These are phyloP conservation scores for Trichoderma sp. DNA, from an alignment of 2,329 filamentous ascomycete genomes.

Conservation along the genomic window DNA sequence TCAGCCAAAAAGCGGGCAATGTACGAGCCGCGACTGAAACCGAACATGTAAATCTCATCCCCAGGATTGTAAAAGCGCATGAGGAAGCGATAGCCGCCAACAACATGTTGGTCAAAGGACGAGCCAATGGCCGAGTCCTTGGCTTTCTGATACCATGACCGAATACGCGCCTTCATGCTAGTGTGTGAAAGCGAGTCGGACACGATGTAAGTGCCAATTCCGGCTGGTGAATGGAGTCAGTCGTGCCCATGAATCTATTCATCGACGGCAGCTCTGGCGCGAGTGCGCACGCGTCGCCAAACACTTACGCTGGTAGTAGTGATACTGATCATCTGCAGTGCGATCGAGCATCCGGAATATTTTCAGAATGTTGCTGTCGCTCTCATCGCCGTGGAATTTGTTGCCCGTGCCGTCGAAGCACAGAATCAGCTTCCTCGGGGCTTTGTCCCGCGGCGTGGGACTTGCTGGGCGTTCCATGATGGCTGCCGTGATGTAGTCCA, in stretches of 20 bases:
- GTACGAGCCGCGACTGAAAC: slow-evolving; percentile 70
- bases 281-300: background rate
- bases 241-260: slow-evolving; percentile 37
- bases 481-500: slow-evolving; percentile 3
- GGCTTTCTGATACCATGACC: slow-evolving; percentile 66
- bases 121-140: slow-evolving; percentile 78
- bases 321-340: slow-evolving; percentile 57
- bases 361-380: slow-evolving; percentile 65
- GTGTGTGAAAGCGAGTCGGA: slow-evolving; percentile 58
- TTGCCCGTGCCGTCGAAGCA: slow-evolving; percentile 65
- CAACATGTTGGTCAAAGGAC: slow-evolving; percentile 78
- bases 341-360: slow-evolving; percentile 69
- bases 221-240: slow-evolving; percentile 40
- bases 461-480: slow-evolving; percentile 19
- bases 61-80: slow-evolving; percentile 68
- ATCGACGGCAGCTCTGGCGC: background rate
- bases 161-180: slow-evolving; percentile 52
- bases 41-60: slow-evolving; percentile 68
- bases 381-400: slow-evolving; percentile 61
- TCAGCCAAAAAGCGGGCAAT: slow-evolving; percentile 74
- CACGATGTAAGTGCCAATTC: slow-evolving; percentile 71
- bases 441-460: slow-evolving; percentile 21
- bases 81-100: slow-evolving; percentile 76
- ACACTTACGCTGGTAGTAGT: slow-evolving; percentile 59
- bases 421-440: slow-evolving; percentile 50